These are phyloP conservation scores for Phylloporus sp. DNA, from an alignment of 768 basidiomycete genomes.

Conservation along the genomic window DNA sequence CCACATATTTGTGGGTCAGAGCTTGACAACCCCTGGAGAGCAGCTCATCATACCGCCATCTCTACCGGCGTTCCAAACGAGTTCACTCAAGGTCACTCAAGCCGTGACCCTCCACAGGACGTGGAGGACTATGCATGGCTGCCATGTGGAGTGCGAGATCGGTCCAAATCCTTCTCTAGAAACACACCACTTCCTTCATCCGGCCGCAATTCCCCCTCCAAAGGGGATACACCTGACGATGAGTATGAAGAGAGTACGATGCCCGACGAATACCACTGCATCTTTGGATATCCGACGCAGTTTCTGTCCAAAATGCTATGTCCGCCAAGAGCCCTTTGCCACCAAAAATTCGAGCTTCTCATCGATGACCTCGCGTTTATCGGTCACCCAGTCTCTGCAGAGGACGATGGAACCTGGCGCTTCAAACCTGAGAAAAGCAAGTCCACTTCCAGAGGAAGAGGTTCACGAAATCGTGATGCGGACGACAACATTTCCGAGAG, in stretches of 20 bases:
- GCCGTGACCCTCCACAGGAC: slow-evolving; percentile 16
- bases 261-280: slow-evolving; percentile 55
- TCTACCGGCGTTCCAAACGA: slow-evolving; percentile 22
- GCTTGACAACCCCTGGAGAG: slow-evolving; percentile 72
- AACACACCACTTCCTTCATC: slow-evolving; percentile 43
- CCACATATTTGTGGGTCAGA: slow-evolving; percentile 47
- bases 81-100: slow-evolving; percentile 1
- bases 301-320: slow-evolving; percentile 80
- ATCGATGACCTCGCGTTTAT: slow-evolving; percentile 91
- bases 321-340: slow-evolving; percentile 75
- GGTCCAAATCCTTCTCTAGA: slow-evolving; percentile 51
- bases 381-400: slow-evolving; percentile 89
- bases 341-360: slow-evolving; percentile 90
- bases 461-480: slow-evolving; percentile 42
- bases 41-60: slow-evolving; percentile 49
- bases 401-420: slow-evolving; percentile 68
- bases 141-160: slow-evolving; percentile 44
- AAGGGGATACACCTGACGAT: slow-evolving; percentile 40
- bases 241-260: slow-evolving; percentile 30
- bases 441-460: slow-evolving; percentile 51
- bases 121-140: slow-evolving; percentile 62
- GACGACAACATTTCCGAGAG: slow-evolving; percentile 33
- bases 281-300: slow-evolving; percentile 79
- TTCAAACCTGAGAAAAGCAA: slow-evolving; percentile 64
- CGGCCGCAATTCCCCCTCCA: slow-evolving; percentile 48